Conservation (phyloP, 129 eudicot species). For the Helianthus annuus region HanXRQr2.0-SUNRISE NC_035446.2:167660603-167661102, state of each 20-base stretch:
- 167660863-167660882: conserved; percentile 37
- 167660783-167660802: conserved; percentile 71
- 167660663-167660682: background rate
- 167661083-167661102: background rate
- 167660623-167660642: background rate
- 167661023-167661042: conserved; percentile 19
- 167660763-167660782: conserved; percentile 83
- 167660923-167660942: conserved; percentile 9
- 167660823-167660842: conserved; percentile 74
- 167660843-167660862: conserved; percentile 51
- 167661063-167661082: background rate
- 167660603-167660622: background rate
- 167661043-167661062: conserved; percentile 12
- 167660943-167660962: conserved; percentile 27
- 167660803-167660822: conserved; percentile 80
- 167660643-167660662: background rate
- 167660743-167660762: conserved; percentile 5
- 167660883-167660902: conserved; percentile 79
- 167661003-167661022: conserved; percentile 28
- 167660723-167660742: conserved; percentile 10
- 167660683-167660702: background rate
- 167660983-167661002: background rate
- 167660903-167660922: conserved; percentile 51
- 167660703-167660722: background rate
- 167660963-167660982: background rate